phyloP scores from a whole-genome alignment of 2,329 filamentous ascomycete species.

The Aspergillus viridinutans region DNA sequence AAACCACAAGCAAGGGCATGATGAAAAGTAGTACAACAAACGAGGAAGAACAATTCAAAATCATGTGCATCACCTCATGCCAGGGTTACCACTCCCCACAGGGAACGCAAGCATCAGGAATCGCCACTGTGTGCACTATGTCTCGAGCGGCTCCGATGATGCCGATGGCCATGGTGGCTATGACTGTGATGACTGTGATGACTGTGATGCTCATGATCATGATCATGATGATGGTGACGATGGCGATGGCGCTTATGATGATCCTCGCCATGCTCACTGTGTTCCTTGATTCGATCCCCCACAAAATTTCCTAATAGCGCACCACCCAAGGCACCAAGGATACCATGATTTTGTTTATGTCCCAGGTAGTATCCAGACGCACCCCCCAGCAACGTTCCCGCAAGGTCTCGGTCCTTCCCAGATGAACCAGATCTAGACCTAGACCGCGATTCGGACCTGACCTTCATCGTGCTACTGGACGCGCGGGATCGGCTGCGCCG shows the following conservation, averaged over 20 bases:
- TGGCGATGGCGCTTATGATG: slow-evolving; percentile 3
- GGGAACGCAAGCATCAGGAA: background rate
- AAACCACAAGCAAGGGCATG: background rate
- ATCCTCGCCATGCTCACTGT: slow-evolving; percentile 24
- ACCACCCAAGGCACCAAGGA: slow-evolving; percentile 56
- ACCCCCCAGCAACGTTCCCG: slow-evolving; percentile 55
- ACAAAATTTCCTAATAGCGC: slow-evolving; percentile 54
- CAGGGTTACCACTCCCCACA: background rate
- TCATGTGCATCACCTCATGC: background rate
- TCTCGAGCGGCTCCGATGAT: slow-evolving; percentile 21
- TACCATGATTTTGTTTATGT: slow-evolving; percentile 53
- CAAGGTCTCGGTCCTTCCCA: slow-evolving; percentile 52
- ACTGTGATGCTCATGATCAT: slow-evolving; percentile 6
- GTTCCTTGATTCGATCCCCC: slow-evolving; percentile 51
- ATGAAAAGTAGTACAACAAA: too few relatives aligned
- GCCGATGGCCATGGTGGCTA: slow-evolving; percentile 8
- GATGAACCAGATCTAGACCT: slow-evolving; percentile 40
- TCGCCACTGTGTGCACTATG: slow-evolving; percentile 15
- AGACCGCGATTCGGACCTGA: slow-evolving; percentile 24
- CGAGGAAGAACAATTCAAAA: background rate
- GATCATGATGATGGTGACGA: slow-evolving; percentile 16
- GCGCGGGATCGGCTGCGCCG: background rate
- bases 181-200: slow-evolving; percentile 10
- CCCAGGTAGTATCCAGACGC: slow-evolving; percentile 55
- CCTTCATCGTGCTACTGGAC: background rate